Evolutionary conservation across 805 yeast genomes (phyloP), one percentile per base, ranked within the genome.

Genomic region (Maudiozyma pseudohumilis): DNA sequence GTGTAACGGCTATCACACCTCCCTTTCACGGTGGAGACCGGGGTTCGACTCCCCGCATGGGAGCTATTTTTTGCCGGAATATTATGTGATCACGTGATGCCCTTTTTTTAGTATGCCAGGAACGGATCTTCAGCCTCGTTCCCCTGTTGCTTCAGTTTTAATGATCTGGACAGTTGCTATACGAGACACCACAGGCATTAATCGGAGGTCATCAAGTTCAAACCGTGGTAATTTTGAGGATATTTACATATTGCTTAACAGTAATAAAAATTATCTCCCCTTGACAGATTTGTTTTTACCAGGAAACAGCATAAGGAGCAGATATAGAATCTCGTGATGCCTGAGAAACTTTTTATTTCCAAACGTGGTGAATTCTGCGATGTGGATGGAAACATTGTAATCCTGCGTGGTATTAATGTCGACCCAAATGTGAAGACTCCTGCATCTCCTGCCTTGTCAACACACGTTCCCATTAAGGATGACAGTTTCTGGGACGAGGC

Each of bases 401-500:
- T 69, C 10, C 60, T 87, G 22, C 75, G 80, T 47, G 96, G 96
- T 1, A 80, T 87, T 43, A 87, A 88, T 54, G 55, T 87, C 16
- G 94, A 86, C 45, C 79, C 83, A 0, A 72, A 78, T 24, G 67
- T 80, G 46, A 87, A 87, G 55, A 60, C 74, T 35, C 96, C 96
- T 0, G 50, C 64, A 1, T 47, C 40, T 1, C 94, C 95, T 0
- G 42, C 46, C n/a, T 37, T 55, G 15, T 64, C 70, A 0, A 58
- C 69, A 3, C 64, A 67, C 39, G 42, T 44, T n/a, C 60, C 65
- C 1, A 39, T 53, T 9, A 29, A 39, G 5, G 48, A 48, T 20
- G 55, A 62, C 22, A 62, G 68, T 27, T 55, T 73, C 2, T 83
- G 80, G 50, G 80, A 70, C 50, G 75, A 74, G 31, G 94, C 85